These are phyloP conservation scores for Sordaria brevicollis DNA, from an alignment of 495 filamentous ascomycete genomes.

Conservation along the genomic window DNA sequence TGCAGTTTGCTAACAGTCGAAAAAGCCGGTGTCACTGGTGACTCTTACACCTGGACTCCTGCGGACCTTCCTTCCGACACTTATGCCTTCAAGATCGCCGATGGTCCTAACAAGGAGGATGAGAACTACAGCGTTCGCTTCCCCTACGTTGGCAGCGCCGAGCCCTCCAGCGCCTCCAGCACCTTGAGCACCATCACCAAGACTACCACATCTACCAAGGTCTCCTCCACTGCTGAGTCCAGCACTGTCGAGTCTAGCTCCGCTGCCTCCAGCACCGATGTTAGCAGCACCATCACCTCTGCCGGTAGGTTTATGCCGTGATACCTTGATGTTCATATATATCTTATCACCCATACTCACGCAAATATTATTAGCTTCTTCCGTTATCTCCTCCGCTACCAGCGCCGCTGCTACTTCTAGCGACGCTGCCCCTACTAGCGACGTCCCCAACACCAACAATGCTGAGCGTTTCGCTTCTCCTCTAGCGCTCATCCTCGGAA, in stretches of 20 bases:
- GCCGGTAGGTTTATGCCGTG: not conserved
- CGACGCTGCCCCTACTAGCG: constrained; percentile 2
- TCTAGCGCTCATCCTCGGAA: constrained; percentile 24
- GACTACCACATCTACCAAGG: constrained; percentile 4
- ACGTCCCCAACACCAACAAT: constrained; percentile 15
- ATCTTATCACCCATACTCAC: not conserved
- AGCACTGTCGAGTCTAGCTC: constrained; percentile 6
- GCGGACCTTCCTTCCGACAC: constrained; percentile 23
- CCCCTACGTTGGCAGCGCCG: constrained; percentile 17
- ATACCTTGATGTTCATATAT: not conserved
- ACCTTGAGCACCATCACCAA: constrained; percentile 19
- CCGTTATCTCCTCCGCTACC: constrained; percentile 1
- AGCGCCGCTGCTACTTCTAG: not conserved
- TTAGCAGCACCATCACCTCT: constrained; percentile 3
- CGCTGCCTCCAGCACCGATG: constrained; percentile 9
- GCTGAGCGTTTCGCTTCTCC: constrained; percentile 25
- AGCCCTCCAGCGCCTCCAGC: constrained; percentile 10
- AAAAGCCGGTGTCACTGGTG: constrained; percentile 19
- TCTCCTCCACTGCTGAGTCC: constrained; percentile 8
- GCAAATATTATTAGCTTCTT: not conserved
- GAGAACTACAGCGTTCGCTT: constrained; percentile 36
- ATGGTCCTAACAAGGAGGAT: constrained; percentile 12
- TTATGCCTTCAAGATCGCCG: constrained; percentile 35
- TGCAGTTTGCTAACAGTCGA: constrained; percentile 6
- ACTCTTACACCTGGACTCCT: constrained; percentile 26